These are phyloP conservation scores for Raphanus sativus DNA, from an alignment of 345 rosid species.

Conservation along the genomic window DNA sequence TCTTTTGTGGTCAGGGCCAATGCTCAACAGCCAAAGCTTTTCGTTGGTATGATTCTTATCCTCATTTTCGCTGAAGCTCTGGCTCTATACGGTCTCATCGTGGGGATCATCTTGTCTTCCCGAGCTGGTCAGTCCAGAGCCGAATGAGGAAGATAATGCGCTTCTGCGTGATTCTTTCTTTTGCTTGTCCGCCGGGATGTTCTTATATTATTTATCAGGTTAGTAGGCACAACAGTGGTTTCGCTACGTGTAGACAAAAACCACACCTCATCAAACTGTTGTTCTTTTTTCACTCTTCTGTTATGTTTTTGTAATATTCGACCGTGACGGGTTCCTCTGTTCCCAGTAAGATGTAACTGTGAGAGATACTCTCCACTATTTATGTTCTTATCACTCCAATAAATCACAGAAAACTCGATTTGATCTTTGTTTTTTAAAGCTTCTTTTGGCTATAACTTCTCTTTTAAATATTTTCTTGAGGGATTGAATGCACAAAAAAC, in stretches of 20 bases:
- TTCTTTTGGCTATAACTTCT: neutral
- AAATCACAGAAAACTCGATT: conserved; percentile 27
- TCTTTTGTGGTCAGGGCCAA: conserved; percentile 59
- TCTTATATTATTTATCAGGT: conserved; percentile 22
- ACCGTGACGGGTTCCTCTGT: neutral
- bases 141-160: conserved; percentile 46
- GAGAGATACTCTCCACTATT: neutral
- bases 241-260: conserved; percentile 20
- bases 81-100: conserved; percentile 84
- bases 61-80: conserved; percentile 90
- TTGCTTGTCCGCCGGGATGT: neutral
- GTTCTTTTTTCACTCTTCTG: conserved; percentile 16
- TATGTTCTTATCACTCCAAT: conserved; percentile 10
- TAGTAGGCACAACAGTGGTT: conserved; percentile 22
- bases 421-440: neutral
- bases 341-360: conserved; percentile 17
- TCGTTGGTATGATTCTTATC: conserved; percentile 95
- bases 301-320: conserved; percentile 29
- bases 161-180: conserved; percentile 27
- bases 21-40: conserved; percentile 93
- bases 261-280: conserved; percentile 1
- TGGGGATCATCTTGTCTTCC: conserved; percentile 90
- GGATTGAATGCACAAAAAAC: neutral
- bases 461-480: neutral
- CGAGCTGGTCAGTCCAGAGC: conserved; percentile 97